Conservation (phyloP, 495 filamentous ascomycete species). For the Penicillium salamii region DNA sequence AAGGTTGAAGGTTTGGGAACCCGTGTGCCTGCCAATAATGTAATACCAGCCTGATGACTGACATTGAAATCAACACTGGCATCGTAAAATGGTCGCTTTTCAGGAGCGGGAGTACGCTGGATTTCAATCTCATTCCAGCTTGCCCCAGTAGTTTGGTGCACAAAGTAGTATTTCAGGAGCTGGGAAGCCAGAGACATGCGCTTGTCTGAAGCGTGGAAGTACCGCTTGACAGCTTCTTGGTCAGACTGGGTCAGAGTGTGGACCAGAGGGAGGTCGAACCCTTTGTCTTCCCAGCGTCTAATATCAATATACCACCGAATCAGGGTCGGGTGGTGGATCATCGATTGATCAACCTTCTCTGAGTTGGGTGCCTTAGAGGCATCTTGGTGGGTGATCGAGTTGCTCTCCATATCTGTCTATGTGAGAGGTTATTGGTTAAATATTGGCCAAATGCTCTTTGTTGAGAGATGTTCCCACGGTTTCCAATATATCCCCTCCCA, state of each 20-base stretch:
- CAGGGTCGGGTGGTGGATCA: slow-evolving; percentile 18
- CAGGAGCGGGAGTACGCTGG: slow-evolving; percentile 55
- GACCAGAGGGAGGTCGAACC: slow-evolving; percentile 35
- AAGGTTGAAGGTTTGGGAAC: background rate
- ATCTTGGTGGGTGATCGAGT: slow-evolving; percentile 12
- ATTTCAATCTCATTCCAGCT: slow-evolving; percentile 65
- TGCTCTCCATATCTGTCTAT: slow-evolving; percentile 8
- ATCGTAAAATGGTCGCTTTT: slow-evolving; percentile 61
- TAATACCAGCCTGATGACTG: slow-evolving; percentile 79
- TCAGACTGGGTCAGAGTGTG: slow-evolving; percentile 33
- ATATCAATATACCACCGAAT: slow-evolving; percentile 46
- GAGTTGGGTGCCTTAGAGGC: background rate
- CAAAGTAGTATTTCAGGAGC: slow-evolving; percentile 74
- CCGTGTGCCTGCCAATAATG: slow-evolving; percentile 55
- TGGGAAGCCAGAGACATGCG: slow-evolving; percentile 65
- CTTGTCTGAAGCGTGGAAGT: slow-evolving; percentile 37
- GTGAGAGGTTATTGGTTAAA: background rate
- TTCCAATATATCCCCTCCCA: no score
- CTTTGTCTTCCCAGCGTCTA: slow-evolving; percentile 30
- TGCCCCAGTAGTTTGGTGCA: slow-evolving; percentile 58
- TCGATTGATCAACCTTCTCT: background rate
- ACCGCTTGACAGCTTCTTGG: slow-evolving; percentile 35
- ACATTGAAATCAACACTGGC: slow-evolving; percentile 77
- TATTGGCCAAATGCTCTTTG: background rate
- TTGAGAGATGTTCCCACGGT: background rate